Evolutionary conservation across 306 rosid species (phyloP).

Genomic region (apple (Malus domestica)): ASM211411v1 NC_041790.1:8606501-8607000

Average conservation of each 20-base stretch:
- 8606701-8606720: background rate
- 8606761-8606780: constrained; percentile 33
- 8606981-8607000: background rate
- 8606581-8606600: constrained; percentile 55
- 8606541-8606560: constrained; percentile 11
- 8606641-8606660: background rate
- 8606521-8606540: constrained; percentile 29
- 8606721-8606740: constrained; percentile 49
- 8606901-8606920: constrained; percentile 48
- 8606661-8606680: background rate
- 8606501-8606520: constrained; percentile 30
- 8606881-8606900: constrained; percentile 43
- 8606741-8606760: constrained; percentile 31
- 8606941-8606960: background rate
- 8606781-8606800: constrained; percentile 35
- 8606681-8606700: background rate
- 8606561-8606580: constrained; percentile 47
- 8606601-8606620: constrained; percentile 61
- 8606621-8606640: background rate
- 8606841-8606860: constrained; percentile 36
- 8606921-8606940: constrained; percentile 42
- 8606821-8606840: constrained; percentile 24
- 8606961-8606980: background rate
- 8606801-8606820: constrained; percentile 34
- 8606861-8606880: constrained; percentile 31